These are phyloP conservation scores for Mycena rebaudengoi DNA, from an alignment of 768 basidiomycete genomes.

Conservation along the genomic window DNA sequence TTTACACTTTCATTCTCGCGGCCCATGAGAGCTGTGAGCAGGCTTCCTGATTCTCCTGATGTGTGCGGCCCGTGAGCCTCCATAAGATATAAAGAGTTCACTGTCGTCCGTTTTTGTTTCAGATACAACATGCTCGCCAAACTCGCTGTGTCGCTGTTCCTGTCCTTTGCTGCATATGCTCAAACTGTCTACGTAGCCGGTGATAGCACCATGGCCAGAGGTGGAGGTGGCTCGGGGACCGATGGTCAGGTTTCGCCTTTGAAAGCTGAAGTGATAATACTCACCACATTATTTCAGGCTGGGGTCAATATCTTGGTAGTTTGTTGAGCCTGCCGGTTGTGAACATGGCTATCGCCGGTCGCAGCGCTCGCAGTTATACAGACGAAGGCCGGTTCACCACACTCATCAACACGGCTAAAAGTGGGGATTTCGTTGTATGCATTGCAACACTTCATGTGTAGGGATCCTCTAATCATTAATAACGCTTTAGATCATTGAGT, in stretches of 20 bases:
- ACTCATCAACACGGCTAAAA: constrained; percentile 47
- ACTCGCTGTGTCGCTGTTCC: constrained; percentile 14
- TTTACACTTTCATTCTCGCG: too few relatives aligned
- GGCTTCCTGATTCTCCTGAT: neutral
- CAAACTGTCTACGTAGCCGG: constrained; percentile 54
- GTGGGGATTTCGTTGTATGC: constrained; percentile 50
- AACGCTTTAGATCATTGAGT: constrained; percentile 25
- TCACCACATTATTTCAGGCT: constrained; percentile 41
- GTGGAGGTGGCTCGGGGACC: constrained; percentile 48
- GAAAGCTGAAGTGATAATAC: neutral
- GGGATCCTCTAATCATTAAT: too few relatives aligned
- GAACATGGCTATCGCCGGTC: constrained; percentile 56
- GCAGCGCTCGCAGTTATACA: constrained; percentile 55
- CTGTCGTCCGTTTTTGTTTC: neutral
- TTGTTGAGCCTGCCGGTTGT: constrained; percentile 53
- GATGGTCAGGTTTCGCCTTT: constrained; percentile 34
- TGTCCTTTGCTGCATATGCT: constrained; percentile 28
- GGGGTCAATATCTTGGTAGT: constrained; percentile 54
- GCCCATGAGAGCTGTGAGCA: too few relatives aligned
- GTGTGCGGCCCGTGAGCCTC: constrained; percentile 8
- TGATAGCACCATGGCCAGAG: constrained; percentile 54
- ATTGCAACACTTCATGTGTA: constrained; percentile 44
- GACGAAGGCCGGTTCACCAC: constrained; percentile 56
- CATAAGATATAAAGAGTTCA: constrained; percentile 3
- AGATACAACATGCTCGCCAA: constrained; percentile 20